Base-by-base conservation (phyloP, 2,329 filamentous ascomycete genomes). In the Nannizziopsis barbatae region DNA sequence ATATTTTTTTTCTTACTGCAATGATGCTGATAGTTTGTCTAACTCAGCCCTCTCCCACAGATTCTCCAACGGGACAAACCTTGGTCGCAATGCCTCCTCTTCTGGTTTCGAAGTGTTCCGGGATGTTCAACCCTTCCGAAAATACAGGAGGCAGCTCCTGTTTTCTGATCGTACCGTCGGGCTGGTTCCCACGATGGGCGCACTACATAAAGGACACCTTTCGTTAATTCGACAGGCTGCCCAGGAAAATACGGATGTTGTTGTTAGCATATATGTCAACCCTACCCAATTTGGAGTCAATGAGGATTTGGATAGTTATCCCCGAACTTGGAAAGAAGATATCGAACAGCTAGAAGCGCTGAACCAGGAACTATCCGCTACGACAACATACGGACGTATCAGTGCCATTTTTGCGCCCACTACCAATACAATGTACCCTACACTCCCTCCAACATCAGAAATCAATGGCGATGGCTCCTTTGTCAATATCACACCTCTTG, bases 131-230 rank as follows among this genome's bases (percentile, higher is more conserved):
- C 72, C 79, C 9, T 71, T 95, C 45, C 84, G 86, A 35, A 66
- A 74, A 57, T 84, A 83, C 72, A 80, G 87, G 32, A 75, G 71
- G 17, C 75, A 80, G 36, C 79, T 88, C 52, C 69, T 80, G 32
- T 68, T 80, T 51, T 74, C 80, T 59, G 77, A 83, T 57, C 79
- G 83, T 50, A 81, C 81, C 39, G 81, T 98, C 50, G 87, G 84
- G 51, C 79, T 98, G 22, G 88, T 98, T 32, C 92, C 92, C 1
- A 98, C 92, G 30, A 96, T 98, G 92, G 92, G 92, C 53, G 92
- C 92, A 43, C 76, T 98, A n/a, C 92, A 98, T 66, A 77, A 81
- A 48, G 92, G 92, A 36, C 92, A 98, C 68, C 69, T 95, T 45
- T 84, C 85, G 2, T 76, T 98, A 17, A 84, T 95, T 59, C 84